Evolutionary conservation across 2,329 filamentous ascomycete genomes (phyloP).

Genomic region (Microsporum canis): DNA sequence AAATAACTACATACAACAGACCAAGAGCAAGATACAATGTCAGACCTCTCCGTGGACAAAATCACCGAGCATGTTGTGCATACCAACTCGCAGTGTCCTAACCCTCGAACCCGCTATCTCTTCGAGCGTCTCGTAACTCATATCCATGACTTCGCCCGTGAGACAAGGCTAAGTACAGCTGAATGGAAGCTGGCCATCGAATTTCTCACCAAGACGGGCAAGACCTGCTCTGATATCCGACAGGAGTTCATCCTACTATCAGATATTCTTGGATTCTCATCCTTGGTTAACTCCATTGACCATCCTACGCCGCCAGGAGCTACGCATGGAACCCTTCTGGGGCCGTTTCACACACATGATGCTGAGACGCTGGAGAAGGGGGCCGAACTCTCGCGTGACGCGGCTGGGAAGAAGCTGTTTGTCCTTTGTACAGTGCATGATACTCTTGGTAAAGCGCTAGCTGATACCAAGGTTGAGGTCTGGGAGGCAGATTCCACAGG

Average conservation of each 20-base stretch:
- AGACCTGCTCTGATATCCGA: constrained; percentile 62
- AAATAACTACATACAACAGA: background rate
- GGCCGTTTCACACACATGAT: constrained; percentile 75
- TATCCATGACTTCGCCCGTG: constrained; percentile 70
- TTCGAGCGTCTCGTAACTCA: constrained; percentile 64
- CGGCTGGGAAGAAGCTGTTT: constrained; percentile 57
- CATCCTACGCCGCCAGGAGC: constrained; percentile 60
- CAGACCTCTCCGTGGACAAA: constrained; percentile 22
- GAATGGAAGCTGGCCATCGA: constrained; percentile 68
- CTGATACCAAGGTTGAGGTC: constrained; percentile 61
- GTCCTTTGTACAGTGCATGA: constrained; percentile 64
- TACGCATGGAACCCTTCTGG: constrained; percentile 70
- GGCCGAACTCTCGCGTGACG: constrained; percentile 54
- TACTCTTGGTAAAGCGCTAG: constrained; percentile 50
- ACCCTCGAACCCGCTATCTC: constrained; percentile 58
- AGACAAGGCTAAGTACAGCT: constrained; percentile 61
- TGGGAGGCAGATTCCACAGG: constrained; percentile 79
- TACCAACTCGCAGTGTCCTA: constrained; percentile 59
- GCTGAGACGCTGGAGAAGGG: constrained; percentile 48
- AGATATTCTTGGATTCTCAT: constrained; percentile 65
- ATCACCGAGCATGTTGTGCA: constrained; percentile 36
- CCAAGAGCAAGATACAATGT: background rate
- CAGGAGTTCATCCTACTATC: constrained; percentile 73
- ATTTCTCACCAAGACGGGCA: constrained; percentile 60
- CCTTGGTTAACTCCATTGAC: constrained; percentile 72